Conservation (phyloP, 495 filamentous ascomycete species). For the Rusavskia elegans region DNA sequence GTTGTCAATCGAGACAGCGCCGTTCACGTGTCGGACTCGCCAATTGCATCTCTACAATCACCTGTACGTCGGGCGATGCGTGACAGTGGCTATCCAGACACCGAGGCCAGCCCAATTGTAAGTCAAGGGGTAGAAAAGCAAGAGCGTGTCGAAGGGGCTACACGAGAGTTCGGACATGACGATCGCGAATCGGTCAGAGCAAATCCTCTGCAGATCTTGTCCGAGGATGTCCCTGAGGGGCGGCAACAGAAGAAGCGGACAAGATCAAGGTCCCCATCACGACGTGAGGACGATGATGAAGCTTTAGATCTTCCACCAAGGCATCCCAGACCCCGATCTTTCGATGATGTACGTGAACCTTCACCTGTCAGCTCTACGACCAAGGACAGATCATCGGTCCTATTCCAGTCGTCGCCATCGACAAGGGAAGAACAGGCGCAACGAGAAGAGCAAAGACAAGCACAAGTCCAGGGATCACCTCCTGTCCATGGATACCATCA, state of each 20-base stretch:
- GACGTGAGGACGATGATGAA: neutral
- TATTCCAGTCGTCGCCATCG: constrained; percentile 39
- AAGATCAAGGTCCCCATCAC: neutral
- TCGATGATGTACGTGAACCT: constrained; percentile 14
- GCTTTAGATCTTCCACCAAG: neutral
- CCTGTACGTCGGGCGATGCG: constrained; percentile 14
- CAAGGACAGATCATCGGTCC: constrained; percentile 35
- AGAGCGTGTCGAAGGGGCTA: neutral
- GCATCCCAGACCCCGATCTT: constrained; percentile 4
- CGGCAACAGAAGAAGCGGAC: neutral
- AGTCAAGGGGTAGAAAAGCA: neutral
- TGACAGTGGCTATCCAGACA: constrained; percentile 29
- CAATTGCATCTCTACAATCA: constrained; percentile 14
- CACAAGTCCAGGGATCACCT: neutral
- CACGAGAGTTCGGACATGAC: neutral
- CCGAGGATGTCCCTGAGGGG: neutral
- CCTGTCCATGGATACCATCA: neutral
- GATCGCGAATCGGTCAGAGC: neutral
- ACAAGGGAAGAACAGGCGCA: constrained; percentile 12
- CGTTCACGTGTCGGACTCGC: constrained; percentile 35
- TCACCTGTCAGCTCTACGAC: constrained; percentile 33
- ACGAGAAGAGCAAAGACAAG: neutral
- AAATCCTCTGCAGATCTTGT: neutral
- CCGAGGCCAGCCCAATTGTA: constrained; percentile 13
- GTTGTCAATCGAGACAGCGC: constrained; percentile 29